Percentiles rank a stretch among this genome's conserved stretches.
These are phyloP conservation scores for Chlorella sp. DNA, from an alignment of 139 green algal genomes.

Conservation along the genomic window DNA sequence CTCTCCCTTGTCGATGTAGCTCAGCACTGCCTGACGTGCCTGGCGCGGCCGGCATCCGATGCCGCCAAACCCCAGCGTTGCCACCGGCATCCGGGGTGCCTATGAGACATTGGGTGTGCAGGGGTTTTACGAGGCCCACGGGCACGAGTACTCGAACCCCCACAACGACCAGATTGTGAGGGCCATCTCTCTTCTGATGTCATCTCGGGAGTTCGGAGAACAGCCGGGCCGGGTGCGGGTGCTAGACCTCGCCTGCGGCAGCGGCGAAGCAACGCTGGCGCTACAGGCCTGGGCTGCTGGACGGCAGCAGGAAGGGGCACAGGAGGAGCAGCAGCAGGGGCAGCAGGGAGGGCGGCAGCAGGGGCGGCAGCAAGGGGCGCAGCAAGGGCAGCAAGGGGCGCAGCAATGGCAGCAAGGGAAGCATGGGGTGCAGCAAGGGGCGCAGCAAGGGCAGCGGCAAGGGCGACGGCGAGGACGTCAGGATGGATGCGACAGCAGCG, in stretches of 20 bases:
- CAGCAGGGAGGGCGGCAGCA: not conserved
- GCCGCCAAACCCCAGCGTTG: not conserved
- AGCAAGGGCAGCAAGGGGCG: not conserved
- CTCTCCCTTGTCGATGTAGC: no score
- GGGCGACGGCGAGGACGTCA: not conserved
- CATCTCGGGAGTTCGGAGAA: not conserved
- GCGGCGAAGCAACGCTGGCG: constrained; percentile 8
- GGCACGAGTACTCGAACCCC: not conserved
- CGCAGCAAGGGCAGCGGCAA: not conserved
- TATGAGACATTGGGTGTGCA: constrained; percentile 11
- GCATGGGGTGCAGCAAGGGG: not conserved
- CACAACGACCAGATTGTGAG: constrained; percentile 8
- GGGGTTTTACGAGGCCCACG: not conserved
- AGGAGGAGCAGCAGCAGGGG: not conserved
- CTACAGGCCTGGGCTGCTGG: not conserved
- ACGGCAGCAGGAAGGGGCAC: not conserved
- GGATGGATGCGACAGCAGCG: no score
- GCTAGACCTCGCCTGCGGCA: constrained; percentile 13
- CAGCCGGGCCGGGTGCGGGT: not conserved
- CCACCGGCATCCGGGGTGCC: not conserved
- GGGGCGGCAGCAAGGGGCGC: not conserved
- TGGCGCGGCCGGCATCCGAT: not conserved
- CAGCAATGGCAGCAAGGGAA: not conserved
- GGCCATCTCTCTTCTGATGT: not conserved
- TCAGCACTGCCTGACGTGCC: no score